Conservation (phyloP, 495 filamentous ascomycete species). For the Lasiosphaeria miniovina region DNA sequence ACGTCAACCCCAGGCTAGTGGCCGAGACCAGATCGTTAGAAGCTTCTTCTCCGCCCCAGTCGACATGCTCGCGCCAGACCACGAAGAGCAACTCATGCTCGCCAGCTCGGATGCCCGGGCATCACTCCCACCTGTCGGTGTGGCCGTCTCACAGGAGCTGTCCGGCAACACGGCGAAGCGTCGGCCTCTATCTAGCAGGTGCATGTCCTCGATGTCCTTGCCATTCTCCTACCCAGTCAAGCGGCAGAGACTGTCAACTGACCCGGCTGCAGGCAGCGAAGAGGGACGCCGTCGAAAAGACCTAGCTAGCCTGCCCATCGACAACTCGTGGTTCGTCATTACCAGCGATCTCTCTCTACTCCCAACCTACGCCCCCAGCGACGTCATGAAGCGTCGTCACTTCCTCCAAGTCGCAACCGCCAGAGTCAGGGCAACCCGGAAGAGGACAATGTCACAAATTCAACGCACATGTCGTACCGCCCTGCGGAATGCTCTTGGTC, state of each 20-base stretch:
- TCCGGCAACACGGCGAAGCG: not conserved
- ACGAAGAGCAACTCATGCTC: not conserved
- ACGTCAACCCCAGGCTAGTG: not conserved
- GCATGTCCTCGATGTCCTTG: constrained; percentile 16
- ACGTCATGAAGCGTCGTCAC: constrained; percentile 16
- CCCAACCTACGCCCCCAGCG: constrained; percentile 21
- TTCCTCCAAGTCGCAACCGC: constrained; percentile 11
- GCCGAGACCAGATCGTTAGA: no score
- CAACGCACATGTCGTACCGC: constrained; percentile 15
- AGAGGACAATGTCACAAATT: constrained; percentile 13
- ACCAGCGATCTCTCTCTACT: constrained; percentile 18
- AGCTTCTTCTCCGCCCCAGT: constrained; percentile 3
- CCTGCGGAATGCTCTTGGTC: constrained; percentile 11
- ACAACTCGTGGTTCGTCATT: constrained; percentile 24
- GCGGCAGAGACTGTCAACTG: not conserved
- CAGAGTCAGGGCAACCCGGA: constrained; percentile 17
- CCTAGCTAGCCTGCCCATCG: constrained; percentile 8
- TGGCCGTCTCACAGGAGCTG: not conserved
- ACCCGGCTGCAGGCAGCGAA: not conserved
- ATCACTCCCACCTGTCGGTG: no score
- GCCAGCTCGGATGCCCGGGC: not conserved
- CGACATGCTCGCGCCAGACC: constrained; percentile 5
- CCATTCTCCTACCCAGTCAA: constrained; percentile 14
- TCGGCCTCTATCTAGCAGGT: constrained; percentile 7
- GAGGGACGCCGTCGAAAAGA: no score